Percentiles rank a stretch among this genome's conserved stretches.
Evolutionary conservation across 2,329 filamentous ascomycete species (phyloP).

Genomic region (Septoria linicola): DNA sequence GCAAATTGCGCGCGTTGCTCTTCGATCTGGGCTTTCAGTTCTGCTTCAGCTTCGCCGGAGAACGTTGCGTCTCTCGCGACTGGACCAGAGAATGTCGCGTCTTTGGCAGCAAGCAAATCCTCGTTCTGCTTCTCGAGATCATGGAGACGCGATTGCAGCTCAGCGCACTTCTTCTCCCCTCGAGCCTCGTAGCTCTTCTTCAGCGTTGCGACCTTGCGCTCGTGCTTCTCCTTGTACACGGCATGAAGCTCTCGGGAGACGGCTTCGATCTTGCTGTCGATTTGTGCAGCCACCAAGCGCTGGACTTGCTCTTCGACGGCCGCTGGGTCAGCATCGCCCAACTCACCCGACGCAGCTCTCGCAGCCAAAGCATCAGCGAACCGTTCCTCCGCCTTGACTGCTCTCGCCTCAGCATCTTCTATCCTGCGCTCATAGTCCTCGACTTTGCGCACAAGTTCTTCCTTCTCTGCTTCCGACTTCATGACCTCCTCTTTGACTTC

Average conservation of each 20-base stretch:
- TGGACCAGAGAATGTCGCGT: constrained; percentile 63
- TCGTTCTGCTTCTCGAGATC: constrained; percentile 73
- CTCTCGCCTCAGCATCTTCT: constrained; percentile 72
- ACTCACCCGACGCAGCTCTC: constrained; percentile 28
- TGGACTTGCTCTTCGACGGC: constrained; percentile 48
- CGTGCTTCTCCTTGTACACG: constrained; percentile 95
- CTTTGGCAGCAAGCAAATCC: constrained; percentile 63
- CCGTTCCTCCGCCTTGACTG: constrained; percentile 63
- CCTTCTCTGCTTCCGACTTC: constrained; percentile 73
- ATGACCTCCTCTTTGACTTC: constrained; percentile 81
- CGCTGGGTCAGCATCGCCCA: constrained; percentile 31
- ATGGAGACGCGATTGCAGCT: constrained; percentile 70
- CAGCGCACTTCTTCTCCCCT: constrained; percentile 82
- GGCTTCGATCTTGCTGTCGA: constrained; percentile 83
- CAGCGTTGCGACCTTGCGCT: constrained; percentile 88
- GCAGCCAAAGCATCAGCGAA: constrained; percentile 62
- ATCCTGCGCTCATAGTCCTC: constrained; percentile 74
- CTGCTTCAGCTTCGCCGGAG: constrained; percentile 30
- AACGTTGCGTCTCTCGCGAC: constrained; percentile 22
- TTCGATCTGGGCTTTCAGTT: constrained; percentile 54
- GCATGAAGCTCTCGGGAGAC: constrained; percentile 77
- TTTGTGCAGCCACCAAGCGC: constrained; percentile 58
- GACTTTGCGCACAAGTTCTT: constrained; percentile 71
- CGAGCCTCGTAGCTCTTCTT: constrained; percentile 79
- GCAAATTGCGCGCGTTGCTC: constrained; percentile 70